Percentiles rank a stretch among this genome's conserved stretches.
phyloP scores from a whole-genome alignment of 768 basidiomycete genomes.

The Cystofilobasidium bisporidii region DNA sequence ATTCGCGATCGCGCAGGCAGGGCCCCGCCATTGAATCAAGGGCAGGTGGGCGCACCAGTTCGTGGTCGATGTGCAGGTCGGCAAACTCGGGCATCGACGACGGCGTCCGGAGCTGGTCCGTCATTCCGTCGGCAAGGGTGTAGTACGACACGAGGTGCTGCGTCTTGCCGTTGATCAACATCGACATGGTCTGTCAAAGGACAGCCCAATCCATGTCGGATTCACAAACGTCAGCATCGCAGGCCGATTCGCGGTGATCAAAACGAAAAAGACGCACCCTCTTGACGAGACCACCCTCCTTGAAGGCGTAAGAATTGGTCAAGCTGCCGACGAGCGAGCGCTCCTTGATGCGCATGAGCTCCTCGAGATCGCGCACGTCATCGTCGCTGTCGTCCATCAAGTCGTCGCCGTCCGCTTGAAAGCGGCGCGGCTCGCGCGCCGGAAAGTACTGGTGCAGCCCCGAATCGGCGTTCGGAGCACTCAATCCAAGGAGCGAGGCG shows the following conservation, averaged over 20 bases:
- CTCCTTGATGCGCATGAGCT: constrained; percentile 42
- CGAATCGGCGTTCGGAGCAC: not conserved
- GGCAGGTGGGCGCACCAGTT: no score
- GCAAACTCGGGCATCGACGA: constrained; percentile 80
- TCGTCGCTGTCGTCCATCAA: constrained; percentile 4
- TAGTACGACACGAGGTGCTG: constrained; percentile 96
- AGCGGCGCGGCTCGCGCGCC: not conserved
- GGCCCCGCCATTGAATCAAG: no score
- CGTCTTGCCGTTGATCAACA: constrained; percentile 70
- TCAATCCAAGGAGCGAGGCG: not conserved
- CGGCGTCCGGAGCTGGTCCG: constrained; percentile 75
- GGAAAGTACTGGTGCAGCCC: not conserved
- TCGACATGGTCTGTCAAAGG: constrained; percentile 82
- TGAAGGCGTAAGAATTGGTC: constrained; percentile 90
- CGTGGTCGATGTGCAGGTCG: constrained; percentile 71
- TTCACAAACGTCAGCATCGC: no score
- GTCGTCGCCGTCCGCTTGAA: not conserved
- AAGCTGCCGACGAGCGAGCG: constrained; percentile 76
- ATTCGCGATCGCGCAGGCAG: no score
- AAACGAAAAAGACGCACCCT: constrained; percentile 55
- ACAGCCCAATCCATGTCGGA: no score
- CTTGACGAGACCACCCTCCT: constrained; percentile 87
- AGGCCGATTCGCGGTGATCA: not conserved
- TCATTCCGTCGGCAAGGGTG: constrained; percentile 78
- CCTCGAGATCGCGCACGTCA: not conserved